Evolutionary conservation across 768 basidiomycete species (phyloP), one percentile per base, ranked within the genome.

Genomic region (Kwoniella dendrophila): DNA sequence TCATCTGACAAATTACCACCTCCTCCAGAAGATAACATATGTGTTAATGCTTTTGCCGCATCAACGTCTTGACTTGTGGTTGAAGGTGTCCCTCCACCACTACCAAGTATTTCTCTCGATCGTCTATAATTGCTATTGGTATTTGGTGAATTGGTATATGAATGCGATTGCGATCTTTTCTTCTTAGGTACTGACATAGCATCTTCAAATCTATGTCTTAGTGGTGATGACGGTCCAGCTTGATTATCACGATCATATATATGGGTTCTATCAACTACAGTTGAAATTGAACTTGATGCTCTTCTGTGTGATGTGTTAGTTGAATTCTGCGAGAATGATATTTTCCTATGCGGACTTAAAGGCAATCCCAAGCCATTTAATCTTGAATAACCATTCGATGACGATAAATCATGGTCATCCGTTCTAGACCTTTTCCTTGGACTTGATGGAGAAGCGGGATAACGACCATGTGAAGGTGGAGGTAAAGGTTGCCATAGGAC

Each of bases 401-500:
- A n/a, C n/a, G n/a, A n/a, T 40, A 59, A 29, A 67, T 61, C 45
- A 27, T 44, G 59, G 47, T 62, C 60, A 4, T 64, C 66, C 4
- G 50, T 59, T 30, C 74, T 53, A 4, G 68, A 59, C 2, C 72
- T 67, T 57, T 73, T 73, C n/a, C 57, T 58, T 4, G 74, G 72
- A 44, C 66, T 66, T n/a, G 59, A 41, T 11, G 69, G 66, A 6
- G 56, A 68, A 27, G 45, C 48, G 24, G 52, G 71, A 48, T 52
- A 65, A 33, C 64, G 56, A 29, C 57, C 57, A 29, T 57, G 56
- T 0, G 63, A 64, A 20, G 74, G 72, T 27, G 74, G 74, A 20
- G 74, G 74, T 12, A 76, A 55, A 14, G 74, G 74, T 54, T 76
- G 72, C 70, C 73, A 75, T 24, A 75, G 49, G 3, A 75, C 73